Percentiles rank a stretch among this genome's conserved stretches.
Conservation (phyloP, 371 early-diverging fungal species). For the Dentiscutata heterogama region DNA sequence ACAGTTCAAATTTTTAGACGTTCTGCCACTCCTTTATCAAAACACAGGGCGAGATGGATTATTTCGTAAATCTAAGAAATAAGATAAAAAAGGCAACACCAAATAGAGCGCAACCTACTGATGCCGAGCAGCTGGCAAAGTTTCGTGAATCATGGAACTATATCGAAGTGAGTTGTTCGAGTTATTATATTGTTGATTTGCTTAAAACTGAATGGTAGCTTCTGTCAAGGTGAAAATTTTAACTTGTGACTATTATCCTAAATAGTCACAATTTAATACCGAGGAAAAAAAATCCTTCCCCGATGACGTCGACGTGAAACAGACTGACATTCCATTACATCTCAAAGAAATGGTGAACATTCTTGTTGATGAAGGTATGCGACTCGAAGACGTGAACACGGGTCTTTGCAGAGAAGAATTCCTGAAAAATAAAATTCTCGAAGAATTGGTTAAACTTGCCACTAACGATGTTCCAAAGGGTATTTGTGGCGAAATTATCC, state of each 20-base stretch:
- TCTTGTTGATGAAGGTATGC: constrained; percentile 90
- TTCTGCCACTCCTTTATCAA: too few species aligned
- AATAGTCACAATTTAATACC: constrained; percentile 67
- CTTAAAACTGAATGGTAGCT: not conserved
- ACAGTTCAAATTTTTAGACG: too few species aligned
- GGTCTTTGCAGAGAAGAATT: constrained; percentile 95
- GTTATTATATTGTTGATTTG: not conserved
- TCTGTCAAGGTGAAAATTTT: not conserved
- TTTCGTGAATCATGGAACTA: constrained; percentile 84
- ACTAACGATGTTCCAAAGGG: constrained; percentile 87
- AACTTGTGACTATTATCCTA: constrained; percentile 26
- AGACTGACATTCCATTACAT: constrained; percentile 83
- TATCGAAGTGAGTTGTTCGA: constrained; percentile 63
- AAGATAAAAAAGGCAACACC: constrained; percentile 59
- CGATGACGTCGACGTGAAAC: constrained; percentile 72
- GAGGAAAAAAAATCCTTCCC: constrained; percentile 63
- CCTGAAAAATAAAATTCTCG: constrained; percentile 84
- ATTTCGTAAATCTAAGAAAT: constrained; percentile 56
- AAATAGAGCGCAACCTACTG: constrained; percentile 71
- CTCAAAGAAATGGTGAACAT: constrained; percentile 89
- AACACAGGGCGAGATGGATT: constrained; percentile 39
- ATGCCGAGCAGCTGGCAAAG: constrained; percentile 74
- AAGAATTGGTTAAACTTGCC: constrained; percentile 80
- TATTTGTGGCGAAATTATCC: constrained; percentile 86
- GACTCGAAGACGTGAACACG: constrained; percentile 72